These are phyloP conservation scores for Elsinoe arachidis DNA, from an alignment of 2,329 filamentous ascomycete genomes.

Conservation along the genomic window DNA sequence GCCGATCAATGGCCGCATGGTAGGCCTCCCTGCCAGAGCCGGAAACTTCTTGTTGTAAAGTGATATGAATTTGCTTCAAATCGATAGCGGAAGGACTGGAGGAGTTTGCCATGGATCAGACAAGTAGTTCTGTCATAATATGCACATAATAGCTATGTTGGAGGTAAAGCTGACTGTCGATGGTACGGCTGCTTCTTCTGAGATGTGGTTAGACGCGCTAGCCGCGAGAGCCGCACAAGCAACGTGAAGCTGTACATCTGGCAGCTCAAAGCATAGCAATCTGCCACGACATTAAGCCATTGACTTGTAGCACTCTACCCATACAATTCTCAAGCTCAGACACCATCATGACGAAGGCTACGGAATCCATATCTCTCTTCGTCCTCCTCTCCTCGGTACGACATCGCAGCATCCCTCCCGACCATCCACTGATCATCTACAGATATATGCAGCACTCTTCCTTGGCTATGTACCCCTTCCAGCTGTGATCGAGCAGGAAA, in stretches of 20 bases:
- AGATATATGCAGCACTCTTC: slow-evolving; percentile 86
- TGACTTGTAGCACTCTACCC: background rate
- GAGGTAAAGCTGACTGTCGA: background rate
- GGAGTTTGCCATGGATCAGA: background rate
- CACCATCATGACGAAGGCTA: slow-evolving; percentile 77
- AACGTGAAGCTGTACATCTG: slow-evolving; percentile 10
- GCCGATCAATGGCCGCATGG: background rate
- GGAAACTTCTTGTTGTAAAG: background rate
- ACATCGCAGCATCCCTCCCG: slow-evolving; percentile 10
- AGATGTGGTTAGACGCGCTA: background rate
- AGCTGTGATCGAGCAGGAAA: slow-evolving; percentile 65
- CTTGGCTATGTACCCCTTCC: slow-evolving; percentile 77
- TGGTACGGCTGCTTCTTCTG: background rate
- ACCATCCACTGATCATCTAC: slow-evolving; percentile 23
- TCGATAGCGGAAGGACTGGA: background rate
- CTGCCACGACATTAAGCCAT: slow-evolving; percentile 1
- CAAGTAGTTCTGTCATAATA: background rate
- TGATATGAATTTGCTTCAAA: background rate
- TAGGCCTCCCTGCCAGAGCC: background rate
- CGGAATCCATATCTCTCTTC: slow-evolving; percentile 81
- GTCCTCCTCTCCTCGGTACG: slow-evolving; percentile 82
- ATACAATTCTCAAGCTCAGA: background rate
- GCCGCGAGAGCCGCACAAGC: background rate
- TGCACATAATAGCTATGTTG: background rate
- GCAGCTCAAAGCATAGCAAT: background rate